Percentiles rank a stretch among this genome's conserved stretches.
Conservation (phyloP, 139 green algal species). For the Micractinium conductrix region DNA sequence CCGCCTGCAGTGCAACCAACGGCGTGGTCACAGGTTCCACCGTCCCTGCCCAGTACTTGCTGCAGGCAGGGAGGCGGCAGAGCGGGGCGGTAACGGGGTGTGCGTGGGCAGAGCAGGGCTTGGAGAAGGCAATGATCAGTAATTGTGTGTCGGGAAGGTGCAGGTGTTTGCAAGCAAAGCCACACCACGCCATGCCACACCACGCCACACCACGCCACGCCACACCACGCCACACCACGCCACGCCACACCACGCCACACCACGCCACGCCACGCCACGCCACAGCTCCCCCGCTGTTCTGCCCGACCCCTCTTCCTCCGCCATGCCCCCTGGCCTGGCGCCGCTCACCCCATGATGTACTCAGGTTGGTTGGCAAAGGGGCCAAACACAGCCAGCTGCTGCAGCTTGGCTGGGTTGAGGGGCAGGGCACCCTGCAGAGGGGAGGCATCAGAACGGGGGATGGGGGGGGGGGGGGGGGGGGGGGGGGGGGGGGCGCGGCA, state of each 20-base stretch:
- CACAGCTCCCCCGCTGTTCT: not conserved
- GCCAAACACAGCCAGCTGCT: not conserved
- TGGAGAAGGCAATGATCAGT: too few relatives aligned
- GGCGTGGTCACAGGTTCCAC: not conserved
- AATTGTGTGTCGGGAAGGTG: too few relatives aligned
- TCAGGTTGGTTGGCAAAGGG: not conserved
- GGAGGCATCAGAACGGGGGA: not conserved
- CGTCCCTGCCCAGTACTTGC: not conserved
- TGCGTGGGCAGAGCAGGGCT: too few relatives aligned
- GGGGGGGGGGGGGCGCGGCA: not conserved
- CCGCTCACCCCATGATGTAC: slow-evolving; percentile 11
- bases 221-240: too few relatives aligned
- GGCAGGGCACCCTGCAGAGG: slow-evolving; percentile 1
- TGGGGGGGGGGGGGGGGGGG: not conserved
- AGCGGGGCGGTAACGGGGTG: too few relatives aligned
- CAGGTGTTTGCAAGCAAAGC: too few relatives aligned
- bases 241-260: too few relatives aligned
- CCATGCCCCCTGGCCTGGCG: not conserved
- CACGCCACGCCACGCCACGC: too few relatives aligned
- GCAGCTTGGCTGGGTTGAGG: not conserved
- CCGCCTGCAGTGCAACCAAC: not conserved
- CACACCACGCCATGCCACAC: too few relatives aligned
- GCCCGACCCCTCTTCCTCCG: too few relatives aligned
- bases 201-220: too few relatives aligned
- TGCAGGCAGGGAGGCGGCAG: not conserved